Evolutionary conservation across 164 flowering plant genomes (phyloP).

Genomic region (Tinospora cordifolia): DNA sequence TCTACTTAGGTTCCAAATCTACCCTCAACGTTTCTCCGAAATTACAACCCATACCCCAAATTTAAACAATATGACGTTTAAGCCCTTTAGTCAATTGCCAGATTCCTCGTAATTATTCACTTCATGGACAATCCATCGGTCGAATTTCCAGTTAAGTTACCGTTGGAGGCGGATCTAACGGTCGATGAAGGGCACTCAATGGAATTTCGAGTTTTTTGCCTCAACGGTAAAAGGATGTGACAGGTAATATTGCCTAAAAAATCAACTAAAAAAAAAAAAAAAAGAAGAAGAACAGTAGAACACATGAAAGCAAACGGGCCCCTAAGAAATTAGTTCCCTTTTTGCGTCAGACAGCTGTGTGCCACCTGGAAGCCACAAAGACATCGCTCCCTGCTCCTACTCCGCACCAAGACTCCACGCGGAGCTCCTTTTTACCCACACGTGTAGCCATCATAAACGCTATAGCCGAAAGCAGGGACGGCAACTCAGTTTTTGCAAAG

Average conservation of each 20-base stretch:
- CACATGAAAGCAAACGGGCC: not conserved
- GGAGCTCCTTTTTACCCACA: not conserved
- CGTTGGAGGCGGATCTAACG: constrained; percentile 17
- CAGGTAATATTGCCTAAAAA: not conserved
- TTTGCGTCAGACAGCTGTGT: constrained; percentile 24
- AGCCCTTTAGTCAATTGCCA: constrained; percentile 12
- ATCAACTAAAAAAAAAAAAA: not conserved
- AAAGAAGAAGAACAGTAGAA: too few relatives aligned
- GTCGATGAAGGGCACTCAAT: constrained; percentile 2
- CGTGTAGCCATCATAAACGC: not conserved
- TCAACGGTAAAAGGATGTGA: not conserved
- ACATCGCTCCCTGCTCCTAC: constrained; percentile 9
- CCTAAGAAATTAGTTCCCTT: constrained; percentile 3
- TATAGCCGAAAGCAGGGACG: too few relatives aligned
- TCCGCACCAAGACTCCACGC: constrained; percentile 12
- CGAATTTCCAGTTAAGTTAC: constrained; percentile 15
- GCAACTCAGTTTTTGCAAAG: not conserved
- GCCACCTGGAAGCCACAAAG: constrained; percentile 29
- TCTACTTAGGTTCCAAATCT: not conserved
- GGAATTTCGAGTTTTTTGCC: not conserved
- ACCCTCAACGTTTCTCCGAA: not conserved
- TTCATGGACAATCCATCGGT: not conserved
- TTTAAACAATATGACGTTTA: not conserved
- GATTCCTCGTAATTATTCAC: constrained; percentile 2
- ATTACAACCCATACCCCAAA: not conserved